Base-by-base conservation (phyloP, 345 rosid species). In the Sisymbrium irio region DNA sequence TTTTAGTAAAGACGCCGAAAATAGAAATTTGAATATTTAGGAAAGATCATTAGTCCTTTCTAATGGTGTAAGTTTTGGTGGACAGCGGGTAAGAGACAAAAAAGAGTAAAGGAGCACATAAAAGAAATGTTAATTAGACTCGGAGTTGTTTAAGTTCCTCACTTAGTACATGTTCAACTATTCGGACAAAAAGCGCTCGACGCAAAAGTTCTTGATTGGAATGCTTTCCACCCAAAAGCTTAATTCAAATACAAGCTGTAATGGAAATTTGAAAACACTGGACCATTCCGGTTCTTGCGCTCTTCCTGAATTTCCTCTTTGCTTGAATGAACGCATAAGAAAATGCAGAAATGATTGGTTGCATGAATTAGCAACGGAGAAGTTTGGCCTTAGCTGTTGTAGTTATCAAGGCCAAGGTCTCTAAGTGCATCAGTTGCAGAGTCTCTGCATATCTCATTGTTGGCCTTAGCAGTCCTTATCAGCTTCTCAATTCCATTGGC, bases 391-490 rank as follows among this genome's bases (percentile, higher is more conserved):
- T 65, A 77, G 55, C 3, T 57, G 65, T 90, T 87, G 80, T 91
- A 91, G 84, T 91, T 75, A 57, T 91, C 88, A 41, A 93, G 83
- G 42, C 97, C 97, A 79, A 92, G 75, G 67, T 95, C 99, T 69
- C 99, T 87, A 56, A 95, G 57, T 20, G 99, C 98, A 79, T 95
- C 99, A 3, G 89, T 82, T 18, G 99, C 98, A 35, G 96, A 87
- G 15, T 65, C 91, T 82, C 81, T 87, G 78, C 97, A 92, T 77
- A 73, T 54, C 63, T 74, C 83, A 67, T 92, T 94, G 76, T 79
- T 90, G 80, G 81, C 93, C 80, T 85, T 92, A 0, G 92, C 97
- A 69, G 46, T 84, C 72, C 98, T 82, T 72, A 92, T 83, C 33
- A 80, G 49, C 76, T 85, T 88, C 80, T 92, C 98, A 3, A 89